A percentile compares a stretch with the other conserved stretches of the same genome.
These are phyloP conservation scores for Davidsoniella virescens DNA, from an alignment of 2,329 filamentous ascomycete genomes.

Conservation along the genomic window DNA sequence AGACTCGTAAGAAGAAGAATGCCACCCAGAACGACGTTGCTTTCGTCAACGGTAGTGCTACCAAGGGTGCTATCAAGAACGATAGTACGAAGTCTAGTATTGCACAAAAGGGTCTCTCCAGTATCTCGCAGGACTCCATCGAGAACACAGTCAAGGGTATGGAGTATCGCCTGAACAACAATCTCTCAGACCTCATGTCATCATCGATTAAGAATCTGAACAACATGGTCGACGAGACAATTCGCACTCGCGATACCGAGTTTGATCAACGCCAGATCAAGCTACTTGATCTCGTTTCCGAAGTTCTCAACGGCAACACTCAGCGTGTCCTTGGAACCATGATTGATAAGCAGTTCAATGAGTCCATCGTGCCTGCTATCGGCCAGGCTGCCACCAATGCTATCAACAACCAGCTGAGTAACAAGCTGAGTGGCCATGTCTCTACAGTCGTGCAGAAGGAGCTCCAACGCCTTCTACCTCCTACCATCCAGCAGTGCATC, in stretches of 20 bases:
- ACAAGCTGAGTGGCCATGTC: constrained; percentile 50
- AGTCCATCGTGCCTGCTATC: constrained; percentile 59
- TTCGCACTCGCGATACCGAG: constrained; percentile 31
- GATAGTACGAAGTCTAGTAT: constrained; percentile 2
- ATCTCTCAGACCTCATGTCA: constrained; percentile 34
- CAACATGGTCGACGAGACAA: constrained; percentile 49
- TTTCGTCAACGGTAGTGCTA: constrained; percentile 21
- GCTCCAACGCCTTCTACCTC: constrained; percentile 53
- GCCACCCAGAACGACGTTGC: constrained; percentile 29
- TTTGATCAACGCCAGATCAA: constrained; percentile 38
- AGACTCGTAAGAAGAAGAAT: constrained; percentile 50
- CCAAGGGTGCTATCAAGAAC: constrained; percentile 16
- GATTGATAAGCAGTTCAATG: constrained; percentile 58
- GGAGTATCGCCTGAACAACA: constrained; percentile 33
- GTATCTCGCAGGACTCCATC: constrained; percentile 30
- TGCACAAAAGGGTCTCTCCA: constrained; percentile 13
- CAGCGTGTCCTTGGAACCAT: constrained; percentile 61
- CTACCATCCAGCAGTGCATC: constrained; percentile 43
- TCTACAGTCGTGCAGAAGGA: constrained; percentile 54
- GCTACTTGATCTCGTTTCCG: constrained; percentile 40
- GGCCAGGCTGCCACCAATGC: constrained; percentile 49
- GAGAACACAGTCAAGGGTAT: constrained; percentile 38
- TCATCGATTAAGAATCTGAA: constrained; percentile 46
- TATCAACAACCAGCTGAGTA: constrained; percentile 54
- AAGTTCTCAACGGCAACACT: constrained; percentile 45